Conservation (phyloP, 257 asterid genomes). For the Anisodus tanguticus region DNA sequence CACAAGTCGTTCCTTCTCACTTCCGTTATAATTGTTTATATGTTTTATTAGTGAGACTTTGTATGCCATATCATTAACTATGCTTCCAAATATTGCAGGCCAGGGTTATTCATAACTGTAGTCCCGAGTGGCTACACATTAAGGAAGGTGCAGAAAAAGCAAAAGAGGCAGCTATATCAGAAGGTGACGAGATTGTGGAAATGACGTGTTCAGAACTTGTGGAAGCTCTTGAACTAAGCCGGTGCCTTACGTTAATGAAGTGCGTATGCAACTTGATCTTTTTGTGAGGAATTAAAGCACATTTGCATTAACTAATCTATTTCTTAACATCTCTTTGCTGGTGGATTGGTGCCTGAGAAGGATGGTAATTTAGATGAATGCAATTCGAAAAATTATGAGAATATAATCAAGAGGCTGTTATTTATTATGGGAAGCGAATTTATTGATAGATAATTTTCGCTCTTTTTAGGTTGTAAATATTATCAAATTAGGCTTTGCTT, state of each 20-base stretch:
- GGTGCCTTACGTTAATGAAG: conserved; percentile 94
- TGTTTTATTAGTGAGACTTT: conserved; percentile 1
- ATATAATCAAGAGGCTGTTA: conserved; percentile 10
- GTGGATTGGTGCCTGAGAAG: conserved; percentile 22
- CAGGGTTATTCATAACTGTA: conserved; percentile 83
- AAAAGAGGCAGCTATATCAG: conserved; percentile 65
- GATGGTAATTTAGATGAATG: background rate
- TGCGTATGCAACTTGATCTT: conserved; percentile 39
- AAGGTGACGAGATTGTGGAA: conserved; percentile 90
- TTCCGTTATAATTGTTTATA: conserved; percentile 27
- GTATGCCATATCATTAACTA: conserved; percentile 34
- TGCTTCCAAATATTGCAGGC: conserved; percentile 54
- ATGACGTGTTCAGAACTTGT: conserved; percentile 94
- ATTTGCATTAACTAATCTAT: background rate
- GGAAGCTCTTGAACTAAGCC: conserved; percentile 99
- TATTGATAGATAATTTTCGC: background rate
- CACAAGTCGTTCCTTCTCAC: conserved; percentile 81
- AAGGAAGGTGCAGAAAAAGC: conserved; percentile 95
- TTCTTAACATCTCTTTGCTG: conserved; percentile 20
- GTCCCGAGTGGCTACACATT: conserved; percentile 92
- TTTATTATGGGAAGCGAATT: background rate
- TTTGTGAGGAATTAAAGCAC: background rate
- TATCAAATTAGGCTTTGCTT: conserved; percentile 11
- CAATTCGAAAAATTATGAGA: background rate
- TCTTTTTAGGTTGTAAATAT: background rate